Evolutionary conservation across 257 asterid genomes (phyloP), one percentile per base, ranked within the genome.

Genomic region (Salvia miltiorrhiza): DNA sequence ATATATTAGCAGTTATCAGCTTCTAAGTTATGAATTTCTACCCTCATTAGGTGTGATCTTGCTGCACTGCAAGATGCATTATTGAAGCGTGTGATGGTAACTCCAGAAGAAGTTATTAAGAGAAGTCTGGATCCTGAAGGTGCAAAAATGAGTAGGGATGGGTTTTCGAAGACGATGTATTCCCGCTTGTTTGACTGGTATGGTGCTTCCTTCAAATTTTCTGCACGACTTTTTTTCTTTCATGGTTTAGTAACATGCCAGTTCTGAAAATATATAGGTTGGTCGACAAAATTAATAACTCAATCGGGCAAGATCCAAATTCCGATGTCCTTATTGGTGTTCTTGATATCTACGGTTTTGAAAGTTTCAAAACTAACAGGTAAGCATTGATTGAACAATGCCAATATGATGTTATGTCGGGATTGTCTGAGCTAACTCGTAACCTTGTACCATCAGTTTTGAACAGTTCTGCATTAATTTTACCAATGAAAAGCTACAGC

Each of bases 61-160:
- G 64, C 43, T 49, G 85, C 87, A 69, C 73, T 90, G 72, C 90
- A 90, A 84, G 97, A 94, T 80, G 99, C 97, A 67, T 56, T 90
- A 71, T 67, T 94, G 82, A 94, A 87, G 79, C 95, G 99, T 76
- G 96, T 91, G 72, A 88, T 93, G 99, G 95, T 90, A 77, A 90
- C 97, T 54, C 99, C 96, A 50, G 99, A 94, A 85, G 97, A 93
- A 82, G 98, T 94, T 78, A 94, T 90, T 73, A 94, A 94, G 81
- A 89, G 95, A 87, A 89, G 99, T 89, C 96, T 94, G 52, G 96
- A 94, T 80, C 99, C 97, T 55, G 82, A 78, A 60, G 95, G 88
- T 43, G 99, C 99, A 65, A 19, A 71, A 61, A 80, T 86, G 62
- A 90, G 99, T 72, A 87, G 99, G 76, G 99, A 94, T 76, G 97